These are phyloP conservation scores for Gynostemma pentaphyllum DNA, from an alignment of 306 rosid genomes.

Conservation along the genomic window DNA sequence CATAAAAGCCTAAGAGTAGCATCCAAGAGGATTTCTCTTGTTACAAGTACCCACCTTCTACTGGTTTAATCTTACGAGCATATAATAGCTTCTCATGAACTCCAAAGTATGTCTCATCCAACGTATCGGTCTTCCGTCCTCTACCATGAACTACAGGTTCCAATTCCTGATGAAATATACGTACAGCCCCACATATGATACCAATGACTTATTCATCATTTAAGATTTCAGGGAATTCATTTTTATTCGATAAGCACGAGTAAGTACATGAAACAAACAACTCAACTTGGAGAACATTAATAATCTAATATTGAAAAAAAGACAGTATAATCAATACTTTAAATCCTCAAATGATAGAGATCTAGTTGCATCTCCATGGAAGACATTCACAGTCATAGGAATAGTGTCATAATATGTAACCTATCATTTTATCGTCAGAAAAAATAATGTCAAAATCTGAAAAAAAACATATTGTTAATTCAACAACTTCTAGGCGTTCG, in stretches of 20 bases:
- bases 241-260: neutral
- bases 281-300: neutral
- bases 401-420: neutral
- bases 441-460: neutral
- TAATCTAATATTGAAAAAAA: neutral
- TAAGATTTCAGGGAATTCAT: neutral
- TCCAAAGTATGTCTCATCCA: conserved; percentile 75
- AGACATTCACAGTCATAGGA: neutral
- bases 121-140: conserved; percentile 59
- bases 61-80: conserved; percentile 84
- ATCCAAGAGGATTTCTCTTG: neutral
- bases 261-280: neutral
- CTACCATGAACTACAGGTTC: conserved; percentile 91
- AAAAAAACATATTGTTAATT: neutral
- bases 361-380: neutral
- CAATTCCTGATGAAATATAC: conserved; percentile 40
- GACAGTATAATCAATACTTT: neutral
- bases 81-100: conserved; percentile 65
- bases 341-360: neutral
- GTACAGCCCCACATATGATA: neutral
- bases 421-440: neutral
- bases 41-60: conserved; percentile 45
- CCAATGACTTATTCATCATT: neutral
- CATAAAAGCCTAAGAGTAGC: neutral
- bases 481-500: neutral